Evolutionary conservation across 192 early-diverging fungal genomes (phyloP).

Genomic region (Paraglomus brasilianum): DNA sequence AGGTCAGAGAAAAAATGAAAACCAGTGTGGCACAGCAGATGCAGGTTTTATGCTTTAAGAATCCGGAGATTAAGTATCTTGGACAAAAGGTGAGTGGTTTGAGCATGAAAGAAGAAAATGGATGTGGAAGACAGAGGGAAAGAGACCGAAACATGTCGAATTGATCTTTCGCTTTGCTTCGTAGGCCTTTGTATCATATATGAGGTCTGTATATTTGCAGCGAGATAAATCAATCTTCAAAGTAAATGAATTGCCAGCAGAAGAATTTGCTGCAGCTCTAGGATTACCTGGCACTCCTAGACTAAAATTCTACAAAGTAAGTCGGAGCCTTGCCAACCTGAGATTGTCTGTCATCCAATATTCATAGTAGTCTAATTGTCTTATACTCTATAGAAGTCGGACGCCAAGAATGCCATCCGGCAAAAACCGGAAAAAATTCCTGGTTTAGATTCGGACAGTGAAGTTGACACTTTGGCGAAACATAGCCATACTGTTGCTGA

Average conservation of each 20-base stretch:
- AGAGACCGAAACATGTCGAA: neutral
- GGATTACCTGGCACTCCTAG: constrained; percentile 95
- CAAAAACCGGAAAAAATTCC: constrained; percentile 46
- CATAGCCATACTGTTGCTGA: constrained; percentile 30
- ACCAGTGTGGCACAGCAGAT: constrained; percentile 78
- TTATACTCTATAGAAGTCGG: constrained; percentile 41
- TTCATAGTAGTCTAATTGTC: neutral
- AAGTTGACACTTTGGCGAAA: constrained; percentile 37
- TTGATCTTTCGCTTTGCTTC: constrained; percentile 9
- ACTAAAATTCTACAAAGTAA: constrained; percentile 85
- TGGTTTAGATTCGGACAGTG: constrained; percentile 34
- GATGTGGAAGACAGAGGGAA: constrained; percentile 4
- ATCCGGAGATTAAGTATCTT: constrained; percentile 94
- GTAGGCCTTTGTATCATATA: constrained; percentile 90
- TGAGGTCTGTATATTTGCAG: constrained; percentile 90
- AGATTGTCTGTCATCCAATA: constrained; percentile 4
- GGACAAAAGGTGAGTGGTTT: constrained; percentile 74
- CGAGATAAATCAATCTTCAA: constrained; percentile 90
- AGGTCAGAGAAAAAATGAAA: constrained; percentile 80
- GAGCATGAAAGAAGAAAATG: neutral
- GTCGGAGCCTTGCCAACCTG: constrained; percentile 14
- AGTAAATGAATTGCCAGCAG: constrained; percentile 80
- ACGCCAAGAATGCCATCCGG: constrained; percentile 71
- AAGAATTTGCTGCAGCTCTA: constrained; percentile 82
- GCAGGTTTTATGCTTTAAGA: constrained; percentile 88